Base-by-base conservation (phyloP, 1,284 basidiomycete genomes). In the Irpex sp. region DNA sequence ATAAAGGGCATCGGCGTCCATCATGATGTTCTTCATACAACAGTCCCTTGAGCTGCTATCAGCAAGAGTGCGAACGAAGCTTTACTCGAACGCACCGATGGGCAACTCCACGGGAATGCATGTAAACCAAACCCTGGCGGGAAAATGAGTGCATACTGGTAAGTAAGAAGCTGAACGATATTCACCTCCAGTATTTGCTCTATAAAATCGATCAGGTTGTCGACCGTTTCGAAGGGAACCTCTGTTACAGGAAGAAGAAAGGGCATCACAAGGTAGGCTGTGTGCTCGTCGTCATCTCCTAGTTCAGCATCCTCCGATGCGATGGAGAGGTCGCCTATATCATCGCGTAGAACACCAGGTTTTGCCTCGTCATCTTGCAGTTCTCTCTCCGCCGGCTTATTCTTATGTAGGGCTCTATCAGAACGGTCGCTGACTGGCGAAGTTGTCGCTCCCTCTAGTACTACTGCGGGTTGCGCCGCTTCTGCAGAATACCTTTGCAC, bases 101-200 rank as follows among this genome's bases (percentile, higher is more conserved):
- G 2, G 74, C 76, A n/a, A 79, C 68, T 42, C 71, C 63, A 19
- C 75, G 66, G 4, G 71, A 23, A 60, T 80, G 79, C 66, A 80
- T 71, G 58, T 74, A 79, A 57, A 69, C 67, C 0, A 80, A 52
- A 2, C 77, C 77, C 77, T 79, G 37, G 12, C 35, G 10, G 1
- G 35, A 35, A 14, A 58, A 10, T 18, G 12, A 51, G n/a, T 4
- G 49, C 3, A 2, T 18, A n/a, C 0, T 3, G 49, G 9, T 10
- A 51, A 51, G 10, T 10, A 18, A 51, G 10, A 14, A 51, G 28
- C 4, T 4, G 23, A 7, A 21, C 4, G 52, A 18, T 16, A 59
- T 58, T 9, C 56, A 78, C 78, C 68, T 78, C 72, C 19, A 79
- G 73, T 2, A 75, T 61, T 55, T 73, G 72, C 2, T 59, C 33